Conservation (phyloP, 306 rosid genomes). For the Vigna angularis region DNA sequence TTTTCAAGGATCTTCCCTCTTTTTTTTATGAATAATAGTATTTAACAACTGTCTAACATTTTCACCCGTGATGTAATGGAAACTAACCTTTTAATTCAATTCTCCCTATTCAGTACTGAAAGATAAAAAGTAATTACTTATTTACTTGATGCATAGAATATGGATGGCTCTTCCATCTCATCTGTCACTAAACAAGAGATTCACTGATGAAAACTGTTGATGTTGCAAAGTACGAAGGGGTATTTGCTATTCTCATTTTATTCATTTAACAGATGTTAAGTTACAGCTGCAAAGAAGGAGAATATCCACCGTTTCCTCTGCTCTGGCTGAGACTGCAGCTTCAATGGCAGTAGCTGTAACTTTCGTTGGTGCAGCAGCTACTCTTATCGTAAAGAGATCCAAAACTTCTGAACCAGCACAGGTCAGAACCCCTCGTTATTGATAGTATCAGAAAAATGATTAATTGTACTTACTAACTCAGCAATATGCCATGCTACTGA, state of each 20-base stretch:
- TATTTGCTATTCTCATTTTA: conserved; percentile 32
- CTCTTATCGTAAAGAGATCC: conserved; percentile 71
- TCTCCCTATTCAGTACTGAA: background rate
- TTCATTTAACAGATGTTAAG: conserved; percentile 52
- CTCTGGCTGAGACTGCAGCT: conserved; percentile 89
- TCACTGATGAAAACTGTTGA: conserved; percentile 24
- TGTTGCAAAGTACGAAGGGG: conserved; percentile 34
- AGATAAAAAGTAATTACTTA: background rate
- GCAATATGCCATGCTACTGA: background rate
- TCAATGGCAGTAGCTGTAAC: conserved; percentile 83
- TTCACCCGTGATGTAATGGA: too few species aligned
- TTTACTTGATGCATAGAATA: background rate
- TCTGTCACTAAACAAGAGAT: background rate
- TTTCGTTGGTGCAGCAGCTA: conserved; percentile 84
- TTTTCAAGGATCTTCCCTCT: too few species aligned
- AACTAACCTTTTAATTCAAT: conserved; percentile 6
- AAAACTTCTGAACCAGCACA: conserved; percentile 60
- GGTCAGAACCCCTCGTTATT: conserved; percentile 50
- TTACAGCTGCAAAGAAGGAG: conserved; percentile 66
- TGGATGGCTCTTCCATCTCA: too few species aligned
- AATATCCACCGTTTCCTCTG: conserved; percentile 48
- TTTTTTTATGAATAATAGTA: background rate
- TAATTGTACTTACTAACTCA: background rate
- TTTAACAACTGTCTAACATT: background rate
- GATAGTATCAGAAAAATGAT: background rate